phyloP scores from a whole-genome alignment of 139 green algal species.

The Chlorella sp. region DNA sequence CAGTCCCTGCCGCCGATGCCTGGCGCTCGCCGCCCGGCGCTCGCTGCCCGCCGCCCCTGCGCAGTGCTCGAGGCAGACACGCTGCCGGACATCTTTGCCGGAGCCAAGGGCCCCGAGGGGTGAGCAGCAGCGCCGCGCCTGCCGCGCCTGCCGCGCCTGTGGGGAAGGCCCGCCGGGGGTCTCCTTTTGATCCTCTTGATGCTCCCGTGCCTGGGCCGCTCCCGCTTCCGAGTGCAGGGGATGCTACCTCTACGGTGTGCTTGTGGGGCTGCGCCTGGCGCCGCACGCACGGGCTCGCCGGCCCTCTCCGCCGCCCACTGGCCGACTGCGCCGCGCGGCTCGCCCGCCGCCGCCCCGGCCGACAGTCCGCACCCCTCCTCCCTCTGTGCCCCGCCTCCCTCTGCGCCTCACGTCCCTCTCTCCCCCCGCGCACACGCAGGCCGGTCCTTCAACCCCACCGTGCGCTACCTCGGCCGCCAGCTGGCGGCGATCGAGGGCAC shows the following conservation, averaged over 20 bases:
- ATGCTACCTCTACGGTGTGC: slow-evolving; percentile 53
- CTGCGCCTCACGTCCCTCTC: too few relatives aligned
- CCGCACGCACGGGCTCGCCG: background rate
- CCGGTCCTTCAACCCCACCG: slow-evolving; percentile 66
- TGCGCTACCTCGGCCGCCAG: slow-evolving; percentile 56
- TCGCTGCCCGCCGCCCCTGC: too few relatives aligned
- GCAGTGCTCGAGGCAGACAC: slow-evolving; percentile 59
- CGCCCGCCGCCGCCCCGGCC: background rate
- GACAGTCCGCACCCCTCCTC: background rate
- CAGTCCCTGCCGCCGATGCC: background rate
- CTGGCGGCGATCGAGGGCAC: slow-evolving; percentile 72
- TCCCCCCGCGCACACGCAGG: background rate
- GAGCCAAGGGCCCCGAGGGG: slow-evolving; percentile 18
- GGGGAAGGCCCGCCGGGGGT: background rate
- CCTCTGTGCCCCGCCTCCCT: background rate
- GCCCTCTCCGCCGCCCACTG: too few relatives aligned
- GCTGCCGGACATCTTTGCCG: slow-evolving; percentile 54
- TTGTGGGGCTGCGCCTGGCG: too few relatives aligned
- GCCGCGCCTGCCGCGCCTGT: background rate
- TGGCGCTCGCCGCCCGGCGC: slow-evolving; percentile 1
- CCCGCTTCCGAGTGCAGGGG: slow-evolving; percentile 13
- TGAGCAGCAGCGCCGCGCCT: background rate
- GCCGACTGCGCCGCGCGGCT: background rate
- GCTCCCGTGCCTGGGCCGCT: too few relatives aligned
- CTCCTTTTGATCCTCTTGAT: background rate